Conservation (phyloP, 306 rosid species). For the cucumber (Cucumis sativus) region DNA sequence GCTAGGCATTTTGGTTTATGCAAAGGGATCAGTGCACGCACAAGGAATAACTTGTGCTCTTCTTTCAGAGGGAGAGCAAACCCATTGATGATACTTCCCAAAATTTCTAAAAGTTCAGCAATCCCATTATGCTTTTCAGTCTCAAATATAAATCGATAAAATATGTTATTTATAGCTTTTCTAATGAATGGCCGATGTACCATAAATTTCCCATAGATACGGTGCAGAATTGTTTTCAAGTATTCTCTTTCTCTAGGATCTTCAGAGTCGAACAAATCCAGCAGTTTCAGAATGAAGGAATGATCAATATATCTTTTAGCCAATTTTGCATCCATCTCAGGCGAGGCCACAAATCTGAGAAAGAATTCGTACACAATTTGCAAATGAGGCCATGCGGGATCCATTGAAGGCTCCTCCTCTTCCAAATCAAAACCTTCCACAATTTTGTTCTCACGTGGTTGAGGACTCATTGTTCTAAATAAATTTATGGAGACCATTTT, state of each 20-base stretch:
- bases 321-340: conserved; percentile 64
- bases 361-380: conserved; percentile 70
- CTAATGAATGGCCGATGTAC: conserved; percentile 77
- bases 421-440: conserved; percentile 61
- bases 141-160: conserved; percentile 48
- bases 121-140: conserved; percentile 66
- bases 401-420: conserved; percentile 78
- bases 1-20: conserved; percentile 74
- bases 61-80: conserved; percentile 67
- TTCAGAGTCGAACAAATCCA: conserved; percentile 65
- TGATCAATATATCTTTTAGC: conserved; percentile 59
- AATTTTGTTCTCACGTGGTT: conserved; percentile 51
- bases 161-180: conserved; percentile 53
- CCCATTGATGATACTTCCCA: conserved; percentile 77
- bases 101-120: conserved; percentile 59
- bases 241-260: conserved; percentile 67
- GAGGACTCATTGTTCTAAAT: conserved; percentile 61
- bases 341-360: conserved; percentile 56
- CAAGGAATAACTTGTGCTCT: conserved; percentile 68
- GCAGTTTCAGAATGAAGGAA: conserved; percentile 49
- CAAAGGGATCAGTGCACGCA: conserved; percentile 55
- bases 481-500: conserved; percentile 55
- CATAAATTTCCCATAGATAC: conserved; percentile 58
- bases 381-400: conserved; percentile 81
- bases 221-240: conserved; percentile 58